These are phyloP conservation scores for Pseudognaphalium luteoalbum DNA, from an alignment of 129 eudicot genomes.

Conservation along the genomic window DNA sequence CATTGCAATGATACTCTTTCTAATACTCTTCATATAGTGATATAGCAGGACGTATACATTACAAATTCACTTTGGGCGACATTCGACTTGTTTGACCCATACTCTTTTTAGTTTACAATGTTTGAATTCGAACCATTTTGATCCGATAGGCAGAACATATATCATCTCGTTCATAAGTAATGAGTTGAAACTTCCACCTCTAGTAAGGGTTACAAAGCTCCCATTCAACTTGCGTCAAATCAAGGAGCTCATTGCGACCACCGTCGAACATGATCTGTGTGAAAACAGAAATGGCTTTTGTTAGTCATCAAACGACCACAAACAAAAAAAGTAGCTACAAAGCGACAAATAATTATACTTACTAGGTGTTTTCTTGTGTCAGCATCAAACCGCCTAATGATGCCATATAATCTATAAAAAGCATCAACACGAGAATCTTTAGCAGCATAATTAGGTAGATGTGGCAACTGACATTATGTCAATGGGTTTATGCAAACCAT, in stretches of 20 bases:
- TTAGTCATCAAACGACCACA: conserved; percentile 22
- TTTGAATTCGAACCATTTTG: not conserved
- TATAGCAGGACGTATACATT: not conserved
- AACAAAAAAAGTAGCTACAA: conserved; percentile 6
- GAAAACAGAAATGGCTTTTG: not conserved
- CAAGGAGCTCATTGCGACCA: conserved; percentile 63
- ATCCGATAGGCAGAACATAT: not conserved
- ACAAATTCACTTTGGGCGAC: not conserved
- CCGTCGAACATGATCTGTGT: conserved; percentile 82
- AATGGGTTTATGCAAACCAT: too few species aligned
- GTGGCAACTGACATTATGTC: not conserved
- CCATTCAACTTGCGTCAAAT: conserved; percentile 86
- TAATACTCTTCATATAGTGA: not conserved
- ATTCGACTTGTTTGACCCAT: not conserved
- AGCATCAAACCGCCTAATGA: conserved; percentile 65
- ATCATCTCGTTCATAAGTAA: not conserved
- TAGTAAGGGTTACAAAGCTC: conserved; percentile 53
- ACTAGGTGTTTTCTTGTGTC: conserved; percentile 75
- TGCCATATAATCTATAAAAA: conserved; percentile 64
- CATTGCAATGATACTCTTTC: not conserved
- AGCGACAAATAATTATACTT: conserved; percentile 14
- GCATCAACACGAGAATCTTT: conserved; percentile 4
- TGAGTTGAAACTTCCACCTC: not conserved
- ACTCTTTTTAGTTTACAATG: not conserved
- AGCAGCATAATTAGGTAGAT: not conserved